Evolutionary conservation across 768 basidiomycete species (phyloP).

Genomic region (Mycena haematopus): DNA sequence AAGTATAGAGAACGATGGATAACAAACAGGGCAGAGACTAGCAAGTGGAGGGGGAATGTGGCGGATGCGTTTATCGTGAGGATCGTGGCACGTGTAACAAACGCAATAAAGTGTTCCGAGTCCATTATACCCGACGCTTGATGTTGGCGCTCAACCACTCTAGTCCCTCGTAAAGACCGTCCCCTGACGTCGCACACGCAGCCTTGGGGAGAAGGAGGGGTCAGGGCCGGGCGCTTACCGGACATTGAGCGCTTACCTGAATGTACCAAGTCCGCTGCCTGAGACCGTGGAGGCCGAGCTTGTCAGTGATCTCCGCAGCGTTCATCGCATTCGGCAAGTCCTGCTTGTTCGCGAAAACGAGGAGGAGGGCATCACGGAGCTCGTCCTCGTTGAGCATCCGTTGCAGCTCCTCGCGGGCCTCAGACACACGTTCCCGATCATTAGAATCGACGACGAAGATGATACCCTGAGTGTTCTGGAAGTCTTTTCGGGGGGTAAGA

Average conservation of each 20-base stretch:
- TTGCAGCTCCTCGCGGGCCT: slow-evolving; percentile 98
- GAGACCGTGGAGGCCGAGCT: slow-evolving; percentile 96
- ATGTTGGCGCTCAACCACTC: slow-evolving; percentile 96
- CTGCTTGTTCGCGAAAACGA: slow-evolving; percentile 99
- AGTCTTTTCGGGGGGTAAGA: slow-evolving; percentile 65
- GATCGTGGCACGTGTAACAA: slow-evolving; percentile 63
- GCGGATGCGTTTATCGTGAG: slow-evolving; percentile 63
- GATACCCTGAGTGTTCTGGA: slow-evolving; percentile 99
- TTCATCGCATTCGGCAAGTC: slow-evolving; percentile 99
- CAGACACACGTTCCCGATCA: slow-evolving; percentile 98
- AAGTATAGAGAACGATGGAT: slow-evolving; percentile 34
- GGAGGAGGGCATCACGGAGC: slow-evolving; percentile 95
- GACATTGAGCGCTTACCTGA: slow-evolving; percentile 62
- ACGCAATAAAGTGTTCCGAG: slow-evolving; percentile 57
- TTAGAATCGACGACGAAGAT: slow-evolving; percentile 99
- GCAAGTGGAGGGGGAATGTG: slow-evolving; percentile 41
- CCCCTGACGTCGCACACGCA: slow-evolving; percentile 97
- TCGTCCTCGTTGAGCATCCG: slow-evolving; percentile 99
- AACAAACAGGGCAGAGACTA: slow-evolving; percentile 39
- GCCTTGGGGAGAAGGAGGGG: slow-evolving; percentile 58
- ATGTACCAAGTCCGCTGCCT: slow-evolving; percentile 99
- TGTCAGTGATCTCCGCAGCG: slow-evolving; percentile 98
- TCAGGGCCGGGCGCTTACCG: slow-evolving; percentile 17
- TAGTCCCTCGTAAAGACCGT: slow-evolving; percentile 97
- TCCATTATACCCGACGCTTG: slow-evolving; percentile 77